Evolutionary conservation across 2,329 filamentous ascomycete genomes (phyloP).

Genomic region (Lojkania enalia): DNA sequence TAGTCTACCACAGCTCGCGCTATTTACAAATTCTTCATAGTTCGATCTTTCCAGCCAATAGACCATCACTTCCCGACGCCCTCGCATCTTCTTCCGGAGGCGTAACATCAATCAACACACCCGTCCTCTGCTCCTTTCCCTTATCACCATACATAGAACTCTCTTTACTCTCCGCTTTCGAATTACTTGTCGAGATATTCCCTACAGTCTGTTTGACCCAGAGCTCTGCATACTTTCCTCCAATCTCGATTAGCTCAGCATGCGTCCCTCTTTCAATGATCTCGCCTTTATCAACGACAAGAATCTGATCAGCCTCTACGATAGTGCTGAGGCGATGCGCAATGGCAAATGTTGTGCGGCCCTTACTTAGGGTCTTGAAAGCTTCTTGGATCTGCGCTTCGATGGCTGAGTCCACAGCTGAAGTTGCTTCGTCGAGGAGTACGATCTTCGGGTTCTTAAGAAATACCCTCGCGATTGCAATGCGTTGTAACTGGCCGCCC

Average conservation of each 20-base stretch:
- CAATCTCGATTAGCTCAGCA: constrained; percentile 69
- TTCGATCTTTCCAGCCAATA: background rate
- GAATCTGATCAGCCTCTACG: constrained; percentile 81
- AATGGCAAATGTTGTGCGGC: constrained; percentile 68
- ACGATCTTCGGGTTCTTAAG: constrained; percentile 81
- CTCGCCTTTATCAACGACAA: constrained; percentile 75
- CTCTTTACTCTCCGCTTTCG: constrained; percentile 22
- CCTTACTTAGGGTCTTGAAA: constrained; percentile 60
- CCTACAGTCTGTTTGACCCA: constrained; percentile 77
- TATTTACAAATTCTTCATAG: too few relatives aligned
- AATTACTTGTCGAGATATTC: constrained; percentile 21
- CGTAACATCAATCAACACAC: constrained; percentile 28
- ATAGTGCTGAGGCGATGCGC: constrained; percentile 84
- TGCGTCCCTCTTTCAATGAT: constrained; percentile 81
- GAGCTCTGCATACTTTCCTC: constrained; percentile 79
- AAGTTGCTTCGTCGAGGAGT: constrained; percentile 85
- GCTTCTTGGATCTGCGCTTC: constrained; percentile 69
- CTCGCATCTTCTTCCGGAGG: constrained; percentile 27
- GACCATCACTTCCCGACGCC: constrained; percentile 13
- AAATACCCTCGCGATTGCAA: constrained; percentile 72
- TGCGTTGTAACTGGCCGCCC: constrained; percentile 67
- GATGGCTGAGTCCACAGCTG: constrained; percentile 76
- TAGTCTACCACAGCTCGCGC: too few relatives aligned
- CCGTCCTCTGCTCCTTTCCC: constrained; percentile 1
- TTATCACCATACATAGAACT: constrained; percentile 18